Evolutionary conservation across 2,329 filamentous ascomycete genomes (phyloP).

Genomic region (Monilinia fructicola): DNA sequence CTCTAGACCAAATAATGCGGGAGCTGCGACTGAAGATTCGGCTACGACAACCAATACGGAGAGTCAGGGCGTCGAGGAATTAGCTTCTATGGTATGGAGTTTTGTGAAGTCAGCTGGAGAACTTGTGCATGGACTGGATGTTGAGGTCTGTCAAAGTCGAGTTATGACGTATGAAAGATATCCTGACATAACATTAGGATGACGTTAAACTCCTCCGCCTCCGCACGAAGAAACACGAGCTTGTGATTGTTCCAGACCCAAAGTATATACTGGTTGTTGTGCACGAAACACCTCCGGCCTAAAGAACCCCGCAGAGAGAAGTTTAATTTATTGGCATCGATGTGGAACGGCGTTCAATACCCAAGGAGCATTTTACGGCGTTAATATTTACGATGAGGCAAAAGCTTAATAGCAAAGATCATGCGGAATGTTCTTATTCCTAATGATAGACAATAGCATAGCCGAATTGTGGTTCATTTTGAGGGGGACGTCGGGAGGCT

Average conservation of each 20-base stretch:
- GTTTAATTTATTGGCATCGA: conserved; percentile 1
- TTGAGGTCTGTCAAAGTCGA: conserved; percentile 52
- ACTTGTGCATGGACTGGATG: conserved; percentile 70
- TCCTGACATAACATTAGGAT: conserved; percentile 50
- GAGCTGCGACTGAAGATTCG: conserved; percentile 12
- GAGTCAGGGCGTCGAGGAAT: conserved; percentile 56
- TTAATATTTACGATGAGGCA: conserved; percentile 5
- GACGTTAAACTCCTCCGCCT: conserved; percentile 74
- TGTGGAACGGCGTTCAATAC: conserved; percentile 23
- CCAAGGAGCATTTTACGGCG: conserved; percentile 22
- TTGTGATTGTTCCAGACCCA: conserved; percentile 77
- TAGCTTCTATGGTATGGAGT: conserved; percentile 73
- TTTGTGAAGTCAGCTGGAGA: conserved; percentile 69
- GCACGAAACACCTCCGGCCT: conserved; percentile 75
- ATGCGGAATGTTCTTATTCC: background rate
- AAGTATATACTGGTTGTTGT: conserved; percentile 79
- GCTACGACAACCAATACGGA: conserved; percentile 5
- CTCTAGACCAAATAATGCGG: conserved; percentile 1
- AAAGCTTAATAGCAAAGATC: background rate
- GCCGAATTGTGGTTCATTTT: background rate
- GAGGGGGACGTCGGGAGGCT: background rate
- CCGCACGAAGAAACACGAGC: conserved; percentile 80
- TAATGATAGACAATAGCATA: background rate
- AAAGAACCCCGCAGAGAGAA: conserved; percentile 22
- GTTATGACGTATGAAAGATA: background rate